These are phyloP conservation scores for Excoecaria cochinchinensis DNA, from an alignment of 345 rosid genomes.

Conservation along the genomic window DNA sequence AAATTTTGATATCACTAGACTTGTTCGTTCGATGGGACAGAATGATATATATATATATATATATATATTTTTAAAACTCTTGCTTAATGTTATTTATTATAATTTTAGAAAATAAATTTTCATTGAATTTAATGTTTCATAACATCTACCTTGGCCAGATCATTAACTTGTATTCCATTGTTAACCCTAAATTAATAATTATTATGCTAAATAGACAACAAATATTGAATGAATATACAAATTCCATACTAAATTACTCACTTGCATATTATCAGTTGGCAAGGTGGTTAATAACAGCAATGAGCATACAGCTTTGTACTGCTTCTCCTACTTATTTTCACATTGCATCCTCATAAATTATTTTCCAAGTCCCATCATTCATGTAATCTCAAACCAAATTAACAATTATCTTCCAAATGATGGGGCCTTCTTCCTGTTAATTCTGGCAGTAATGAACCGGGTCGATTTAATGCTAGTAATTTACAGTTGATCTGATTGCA, in stretches of 20 bases:
- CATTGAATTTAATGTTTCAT: no score
- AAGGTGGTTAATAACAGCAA: background rate
- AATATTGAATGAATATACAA: background rate
- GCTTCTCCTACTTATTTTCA: background rate
- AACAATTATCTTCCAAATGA: background rate
- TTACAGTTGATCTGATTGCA: slow-evolving; percentile 71
- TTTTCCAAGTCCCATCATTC: no score
- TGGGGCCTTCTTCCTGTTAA: no score
- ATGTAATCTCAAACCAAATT: background rate
- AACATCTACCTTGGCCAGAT: no score
- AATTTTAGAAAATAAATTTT: no score
- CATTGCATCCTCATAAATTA: background rate
- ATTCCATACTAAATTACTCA: background rate
- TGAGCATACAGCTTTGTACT: background rate
- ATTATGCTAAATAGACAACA: background rate
- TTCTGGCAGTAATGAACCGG: background rate
- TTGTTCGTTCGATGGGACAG: no score
- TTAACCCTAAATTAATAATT: no score
- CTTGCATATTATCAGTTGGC: background rate
- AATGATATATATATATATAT: no score
- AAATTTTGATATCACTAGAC: no score
- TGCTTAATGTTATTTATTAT: no score
- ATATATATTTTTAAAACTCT: no score
- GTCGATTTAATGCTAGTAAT: slow-evolving; percentile 40
- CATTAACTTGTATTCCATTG: background rate